Percentiles rank a stretch among this genome's conserved stretches.
phyloP scores from a whole-genome alignment of 1,139 yeast species.

The Candida smagusa region DNA sequence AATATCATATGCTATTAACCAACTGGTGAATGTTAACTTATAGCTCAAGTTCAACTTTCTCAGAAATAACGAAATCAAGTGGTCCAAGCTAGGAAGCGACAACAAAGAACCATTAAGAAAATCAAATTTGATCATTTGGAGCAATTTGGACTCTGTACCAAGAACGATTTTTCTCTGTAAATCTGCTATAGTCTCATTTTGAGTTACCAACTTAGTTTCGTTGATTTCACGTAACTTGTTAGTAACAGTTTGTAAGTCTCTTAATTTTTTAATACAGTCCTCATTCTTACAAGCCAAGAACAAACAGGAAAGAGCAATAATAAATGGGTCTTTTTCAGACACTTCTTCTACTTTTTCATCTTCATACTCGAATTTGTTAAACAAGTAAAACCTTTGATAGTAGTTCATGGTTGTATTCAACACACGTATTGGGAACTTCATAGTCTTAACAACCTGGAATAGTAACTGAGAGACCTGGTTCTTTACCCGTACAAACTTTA shows the following conservation, averaged over 20 bases:
- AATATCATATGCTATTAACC: conserved; percentile 75
- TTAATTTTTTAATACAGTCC: conserved; percentile 80
- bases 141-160: conserved; percentile 63
- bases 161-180: conserved; percentile 52
- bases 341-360: conserved; percentile 14
- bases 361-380: conserved; percentile 51
- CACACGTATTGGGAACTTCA: conserved; percentile 66
- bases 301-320: conserved; percentile 70
- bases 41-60: conserved; percentile 51
- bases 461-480: conserved; percentile 54
- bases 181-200: conserved; percentile 27
- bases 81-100: conserved; percentile 50
- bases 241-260: conserved; percentile 53
- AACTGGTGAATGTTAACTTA: conserved; percentile 53
- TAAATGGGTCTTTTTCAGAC: conserved; percentile 40
- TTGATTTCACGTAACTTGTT: conserved; percentile 37
- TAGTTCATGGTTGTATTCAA: conserved; percentile 67
- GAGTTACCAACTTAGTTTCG: conserved; percentile 9
- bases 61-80: conserved; percentile 63
- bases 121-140: conserved; percentile 75
- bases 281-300: conserved; percentile 81
- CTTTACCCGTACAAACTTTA: conserved; percentile 49
- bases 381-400: conserved; percentile 68
- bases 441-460: conserved; percentile 47
- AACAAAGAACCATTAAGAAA: conserved; percentile 55